A percentile compares a stretch with the other conserved stretches of the same genome.
Evolutionary conservation across 2,329 filamentous ascomycete genomes (phyloP).

Genomic region (Aspergillus unguis): DNA sequence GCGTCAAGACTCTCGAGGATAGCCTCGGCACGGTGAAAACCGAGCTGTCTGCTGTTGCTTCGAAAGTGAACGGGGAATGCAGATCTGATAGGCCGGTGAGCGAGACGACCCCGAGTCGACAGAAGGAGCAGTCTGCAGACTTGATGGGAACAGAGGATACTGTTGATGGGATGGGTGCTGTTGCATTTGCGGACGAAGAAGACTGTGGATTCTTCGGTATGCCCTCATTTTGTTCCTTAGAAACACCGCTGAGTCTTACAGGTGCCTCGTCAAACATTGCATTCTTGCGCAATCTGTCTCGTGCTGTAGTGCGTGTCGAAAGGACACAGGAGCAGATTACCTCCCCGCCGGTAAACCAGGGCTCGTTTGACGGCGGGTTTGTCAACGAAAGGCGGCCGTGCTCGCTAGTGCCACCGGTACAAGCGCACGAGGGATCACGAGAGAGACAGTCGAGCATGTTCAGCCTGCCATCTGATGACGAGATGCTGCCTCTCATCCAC

Average conservation of each 20-base stretch:
- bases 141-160: slow-evolving; percentile 23
- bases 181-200: slow-evolving; percentile 37
- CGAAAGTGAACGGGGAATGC: not conserved
- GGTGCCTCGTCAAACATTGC: slow-evolving; percentile 27
- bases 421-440: not conserved
- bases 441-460: slow-evolving; percentile 5
- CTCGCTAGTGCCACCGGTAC: slow-evolving; percentile 21
- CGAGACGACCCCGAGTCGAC: not conserved
- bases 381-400: slow-evolving; percentile 15
- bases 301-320: slow-evolving; percentile 16
- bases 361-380: no score
- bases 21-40: slow-evolving; percentile 14
- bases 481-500: slow-evolving; percentile 19
- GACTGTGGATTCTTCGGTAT: slow-evolving; percentile 38
- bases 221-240: not conserved
- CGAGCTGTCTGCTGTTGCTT: slow-evolving; percentile 11
- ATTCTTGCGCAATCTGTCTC: slow-evolving; percentile 22
- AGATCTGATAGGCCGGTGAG: not conserved
- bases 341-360: not conserved
- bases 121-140: slow-evolving; percentile 7
- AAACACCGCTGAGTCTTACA: not conserved
- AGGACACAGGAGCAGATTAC: not conserved
- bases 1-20: slow-evolving; percentile 29
- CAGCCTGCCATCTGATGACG: slow-evolving; percentile 12
- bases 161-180: slow-evolving; percentile 37